Base-by-base conservation (phyloP, 176 grass and related monocot genomes). In the Typha latifolia region DNA sequence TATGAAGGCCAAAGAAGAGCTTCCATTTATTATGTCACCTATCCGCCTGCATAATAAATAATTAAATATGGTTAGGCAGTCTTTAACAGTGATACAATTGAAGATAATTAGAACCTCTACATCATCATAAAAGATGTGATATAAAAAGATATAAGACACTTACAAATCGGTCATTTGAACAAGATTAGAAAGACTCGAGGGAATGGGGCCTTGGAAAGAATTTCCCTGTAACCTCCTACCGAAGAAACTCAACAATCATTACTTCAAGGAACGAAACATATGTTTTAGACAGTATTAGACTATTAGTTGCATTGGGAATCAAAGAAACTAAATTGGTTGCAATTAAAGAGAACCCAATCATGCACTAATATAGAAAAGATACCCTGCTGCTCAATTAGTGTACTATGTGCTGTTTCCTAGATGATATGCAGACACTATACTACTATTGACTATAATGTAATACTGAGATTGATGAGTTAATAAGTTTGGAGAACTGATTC, bases 1-100 rank as follows among this genome's bases (percentile, higher is more conserved):
- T 49, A 96, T 51, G 70, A 96, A 96, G 66, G 63, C 62, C 67
- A 96, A 43, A n/a, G 52, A 57, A 57, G 81, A 81, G 79, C 78
- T 91, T 9, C 84, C 87, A 62, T 87, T 90, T 68, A 62, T 23
- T 66, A 90, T 90, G 67, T 96, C 91, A 37, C 91, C 84, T 32
- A 90, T 84, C 48, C 73, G 61, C 65, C 90, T 96, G 78, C 73
- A 85, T 56, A 13, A 82, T 13, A 82, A 21, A 79, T 68, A 37
- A 37, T 4, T 37, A 6, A 37, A 37, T 37, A 37, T 37, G 34
- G 34, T 37, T 8, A 37, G 4, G 34, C 7, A 8, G 34, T 37
- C 4, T 37, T 37, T 37, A 37, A 37, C 34, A 37, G 7, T 37
- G 34, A 37, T 8, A 37, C 34, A 6, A 37, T 37, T 6, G 4